Percentiles rank a stretch among this genome's conserved stretches.
Conservation (phyloP, 139 green algal genomes). For the Chlorella sp. region DNA sequence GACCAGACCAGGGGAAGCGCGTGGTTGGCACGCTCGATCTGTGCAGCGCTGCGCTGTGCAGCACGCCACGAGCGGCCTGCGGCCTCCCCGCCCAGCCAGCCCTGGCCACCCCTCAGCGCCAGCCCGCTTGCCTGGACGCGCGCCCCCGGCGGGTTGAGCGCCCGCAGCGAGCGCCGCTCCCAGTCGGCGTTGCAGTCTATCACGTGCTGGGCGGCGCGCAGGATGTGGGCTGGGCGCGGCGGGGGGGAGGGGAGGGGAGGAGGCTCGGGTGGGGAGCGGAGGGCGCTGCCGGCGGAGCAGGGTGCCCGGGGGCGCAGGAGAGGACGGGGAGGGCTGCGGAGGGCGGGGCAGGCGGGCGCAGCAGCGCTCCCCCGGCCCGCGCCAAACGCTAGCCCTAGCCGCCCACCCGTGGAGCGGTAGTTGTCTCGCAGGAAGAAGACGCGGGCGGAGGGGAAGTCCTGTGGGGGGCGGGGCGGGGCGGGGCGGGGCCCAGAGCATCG, state of each 20-base stretch:
- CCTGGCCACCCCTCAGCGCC: neutral
- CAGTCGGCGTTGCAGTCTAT: conserved; percentile 24
- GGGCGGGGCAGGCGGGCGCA: too few species aligned
- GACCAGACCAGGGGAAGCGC: neutral
- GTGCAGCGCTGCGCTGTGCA: too few species aligned
- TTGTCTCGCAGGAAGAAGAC: conserved; percentile 43
- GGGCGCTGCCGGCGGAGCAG: too few species aligned
- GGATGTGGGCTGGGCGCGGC: conserved; percentile 44
- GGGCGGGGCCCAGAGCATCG: neutral
- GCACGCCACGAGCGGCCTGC: too few species aligned
- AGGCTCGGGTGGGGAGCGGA: too few species aligned
- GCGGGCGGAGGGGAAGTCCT: neutral
- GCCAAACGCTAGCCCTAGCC: too few species aligned
- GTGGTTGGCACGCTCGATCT: neutral
- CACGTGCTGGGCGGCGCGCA: conserved; percentile 40
- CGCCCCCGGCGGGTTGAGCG: neutral
- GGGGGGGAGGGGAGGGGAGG: too few species aligned
- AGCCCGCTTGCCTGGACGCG: conserved; percentile 1
- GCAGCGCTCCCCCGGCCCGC: too few species aligned
- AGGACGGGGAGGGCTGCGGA: too few species aligned
- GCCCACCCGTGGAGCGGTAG: conserved; percentile 53
- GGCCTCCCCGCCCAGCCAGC: neutral
- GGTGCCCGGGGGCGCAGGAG: too few species aligned
- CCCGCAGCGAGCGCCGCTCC: conserved; percentile 1
- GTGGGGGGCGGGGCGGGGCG: neutral